Percentiles rank a stretch among this genome's conserved stretches.
phyloP scores from a whole-genome alignment of 805 yeast species.

The Saccharomycopsis lassenensis region DNA sequence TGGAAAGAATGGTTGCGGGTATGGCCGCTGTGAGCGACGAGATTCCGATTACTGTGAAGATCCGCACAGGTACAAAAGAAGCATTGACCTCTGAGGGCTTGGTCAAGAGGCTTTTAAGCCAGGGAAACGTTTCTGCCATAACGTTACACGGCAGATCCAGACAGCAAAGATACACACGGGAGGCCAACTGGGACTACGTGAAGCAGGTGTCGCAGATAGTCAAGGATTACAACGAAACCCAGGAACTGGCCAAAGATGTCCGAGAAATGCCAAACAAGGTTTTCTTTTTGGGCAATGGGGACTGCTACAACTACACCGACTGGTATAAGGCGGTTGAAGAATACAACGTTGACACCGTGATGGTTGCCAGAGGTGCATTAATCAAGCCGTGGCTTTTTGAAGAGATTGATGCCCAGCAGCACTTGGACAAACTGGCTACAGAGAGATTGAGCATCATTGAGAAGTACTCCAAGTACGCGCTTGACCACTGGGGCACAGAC shows the following conservation, averaged over 20 bases:
- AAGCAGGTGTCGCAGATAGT: slow-evolving; percentile 61
- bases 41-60: slow-evolving; percentile 81
- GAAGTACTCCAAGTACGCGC: slow-evolving; percentile 65
- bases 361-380: slow-evolving; percentile 97
- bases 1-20: slow-evolving; percentile 68
- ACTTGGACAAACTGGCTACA: slow-evolving; percentile 79
- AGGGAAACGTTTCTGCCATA: slow-evolving; percentile 65
- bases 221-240: slow-evolving; percentile 41
- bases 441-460: slow-evolving; percentile 74
- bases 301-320: slow-evolving; percentile 74
- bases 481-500: slow-evolving; percentile 97
- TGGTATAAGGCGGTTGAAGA: slow-evolving; percentile 63
- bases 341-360: slow-evolving; percentile 77
- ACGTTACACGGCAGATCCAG: slow-evolving; percentile 95
- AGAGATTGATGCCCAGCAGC: slow-evolving; percentile 82
- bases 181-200: slow-evolving; percentile 90
- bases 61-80: slow-evolving; percentile 86
- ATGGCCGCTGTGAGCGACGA: slow-evolving; percentile 89
- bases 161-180: slow-evolving; percentile 86
- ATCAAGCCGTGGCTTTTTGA: slow-evolving; percentile 99
- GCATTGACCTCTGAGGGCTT: slow-evolving; percentile 79
- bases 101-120: slow-evolving; percentile 47
- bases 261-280: slow-evolving; percentile 46
- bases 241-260: slow-evolving; percentile 48
- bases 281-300: slow-evolving; percentile 92